phyloP scores from a whole-genome alignment of 805 yeast genomes.

The Spathaspora sp. region DNA sequence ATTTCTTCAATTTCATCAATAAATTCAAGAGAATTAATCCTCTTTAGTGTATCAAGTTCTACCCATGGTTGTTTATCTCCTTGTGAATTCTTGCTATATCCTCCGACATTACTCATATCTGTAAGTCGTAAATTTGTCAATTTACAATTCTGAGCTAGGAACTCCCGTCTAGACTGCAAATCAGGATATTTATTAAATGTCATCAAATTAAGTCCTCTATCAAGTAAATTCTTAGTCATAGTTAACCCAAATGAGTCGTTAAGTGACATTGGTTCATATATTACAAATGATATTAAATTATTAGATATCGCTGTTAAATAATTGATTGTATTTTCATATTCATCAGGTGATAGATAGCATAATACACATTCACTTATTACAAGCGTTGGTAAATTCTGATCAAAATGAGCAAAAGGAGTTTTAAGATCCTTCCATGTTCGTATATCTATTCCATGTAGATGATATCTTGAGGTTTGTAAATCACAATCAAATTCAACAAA shows the following conservation, averaged over 20 bases:
- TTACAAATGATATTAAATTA: constrained; percentile 27
- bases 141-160: constrained; percentile 18
- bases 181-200: constrained; percentile 53
- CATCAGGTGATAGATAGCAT: constrained; percentile 59
- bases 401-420: constrained; percentile 15
- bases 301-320: constrained; percentile 33
- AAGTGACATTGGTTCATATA: constrained; percentile 72
- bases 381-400: constrained; percentile 48
- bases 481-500: constrained; percentile 23
- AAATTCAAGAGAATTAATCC: constrained; percentile 56
- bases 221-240: constrained; percentile 59
- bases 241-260: constrained; percentile 62
- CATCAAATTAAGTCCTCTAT: constrained; percentile 61
- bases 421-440: constrained; percentile 24
- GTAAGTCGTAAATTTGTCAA: constrained; percentile 35
- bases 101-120: constrained; percentile 43
- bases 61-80: constrained; percentile 39
- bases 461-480: constrained; percentile 42
- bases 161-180: constrained; percentile 20
- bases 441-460: constrained; percentile 54
- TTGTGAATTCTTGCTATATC: constrained; percentile 27
- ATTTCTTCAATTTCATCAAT: constrained; percentile 77
- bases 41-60: constrained; percentile 26
- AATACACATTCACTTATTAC: constrained; percentile 73
- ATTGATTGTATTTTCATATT: constrained; percentile 41